Percentiles rank a stretch among this genome's conserved stretches.
phyloP scores from a whole-genome alignment of 2,329 filamentous ascomycete species.

The Claviceps sp. region DNA sequence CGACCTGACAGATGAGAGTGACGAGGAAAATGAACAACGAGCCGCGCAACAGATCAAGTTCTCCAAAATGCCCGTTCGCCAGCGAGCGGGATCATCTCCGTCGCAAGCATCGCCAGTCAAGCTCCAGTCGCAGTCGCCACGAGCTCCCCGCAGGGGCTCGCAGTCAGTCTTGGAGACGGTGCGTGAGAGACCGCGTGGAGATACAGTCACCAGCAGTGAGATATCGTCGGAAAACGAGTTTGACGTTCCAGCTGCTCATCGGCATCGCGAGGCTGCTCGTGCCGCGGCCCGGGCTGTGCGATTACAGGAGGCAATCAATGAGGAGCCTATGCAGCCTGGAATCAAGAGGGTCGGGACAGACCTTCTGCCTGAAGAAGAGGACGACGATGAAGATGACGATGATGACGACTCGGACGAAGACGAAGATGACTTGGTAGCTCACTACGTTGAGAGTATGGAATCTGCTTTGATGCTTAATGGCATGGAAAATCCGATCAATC shows the following conservation, averaged over 20 bases:
- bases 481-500: slow-evolving; percentile 43
- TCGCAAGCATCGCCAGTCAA: slow-evolving; percentile 52
- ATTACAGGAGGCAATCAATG: slow-evolving; percentile 25
- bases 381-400: background rate
- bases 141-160: slow-evolving; percentile 48
- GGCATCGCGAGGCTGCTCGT: slow-evolving; percentile 46
- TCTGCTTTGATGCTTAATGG: slow-evolving; percentile 58
- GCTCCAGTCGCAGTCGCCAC: slow-evolving; percentile 39
- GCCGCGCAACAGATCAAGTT: slow-evolving; percentile 89
- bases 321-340: slow-evolving; percentile 22
- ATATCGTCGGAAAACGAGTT: slow-evolving; percentile 74
- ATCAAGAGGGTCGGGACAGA: slow-evolving; percentile 34
- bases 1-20: slow-evolving; percentile 72
- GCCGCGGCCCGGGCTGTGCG: slow-evolving; percentile 33
- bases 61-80: slow-evolving; percentile 82
- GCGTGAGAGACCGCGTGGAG: slow-evolving; percentile 55
- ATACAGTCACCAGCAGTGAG: slow-evolving; percentile 72
- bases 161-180: slow-evolving; percentile 57
- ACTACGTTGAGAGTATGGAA: slow-evolving; percentile 54
- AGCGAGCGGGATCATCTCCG: slow-evolving; percentile 78
- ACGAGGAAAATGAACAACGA: slow-evolving; percentile 61
- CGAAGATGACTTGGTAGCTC: slow-evolving; percentile 49
- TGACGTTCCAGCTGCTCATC: slow-evolving; percentile 51
- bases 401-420: slow-evolving; percentile 20
- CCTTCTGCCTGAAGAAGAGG: slow-evolving; percentile 43